phyloP scores from a whole-genome alignment of 805 yeast genomes.

The Zygoascus bituminiphila region DNA sequence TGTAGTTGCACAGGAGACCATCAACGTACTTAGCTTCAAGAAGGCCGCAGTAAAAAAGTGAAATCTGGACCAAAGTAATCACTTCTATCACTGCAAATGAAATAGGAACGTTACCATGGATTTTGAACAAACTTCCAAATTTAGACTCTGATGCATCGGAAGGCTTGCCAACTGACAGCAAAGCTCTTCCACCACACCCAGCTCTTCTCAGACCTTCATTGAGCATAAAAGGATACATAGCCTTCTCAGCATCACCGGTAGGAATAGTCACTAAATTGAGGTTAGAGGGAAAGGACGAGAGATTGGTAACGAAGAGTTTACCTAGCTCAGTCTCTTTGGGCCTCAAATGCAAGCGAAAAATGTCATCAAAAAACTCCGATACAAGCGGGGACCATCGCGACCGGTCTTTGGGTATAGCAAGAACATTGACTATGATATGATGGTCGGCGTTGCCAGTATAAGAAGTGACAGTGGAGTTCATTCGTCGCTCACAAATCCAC shows the following conservation, averaged over 20 bases:
- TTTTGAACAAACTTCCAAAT: constrained; percentile 64
- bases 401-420: constrained; percentile 42
- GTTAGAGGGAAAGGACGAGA: constrained; percentile 72
- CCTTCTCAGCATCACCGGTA: constrained; percentile 28
- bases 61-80: constrained; percentile 64
- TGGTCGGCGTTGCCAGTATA: constrained; percentile 81
- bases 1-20: constrained; percentile 73
- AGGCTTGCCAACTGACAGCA: constrained; percentile 60
- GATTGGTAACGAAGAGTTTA: constrained; percentile 66
- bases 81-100: constrained; percentile 65
- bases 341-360: constrained; percentile 57
- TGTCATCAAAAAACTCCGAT: constrained; percentile 54
- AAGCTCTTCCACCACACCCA: constrained; percentile 80
- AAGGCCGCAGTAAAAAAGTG: constrained; percentile 68
- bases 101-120: constrained; percentile 41
- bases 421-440: constrained; percentile 49
- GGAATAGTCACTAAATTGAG: constrained; percentile 65
- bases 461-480: constrained; percentile 63
- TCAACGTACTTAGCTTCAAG: constrained; percentile 65
- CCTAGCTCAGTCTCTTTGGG: constrained; percentile 58
- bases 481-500: constrained; percentile 72
- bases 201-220: constrained; percentile 71
- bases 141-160: constrained; percentile 75
- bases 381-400: constrained; percentile 44
- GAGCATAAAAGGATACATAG: constrained; percentile 53